Percentiles rank a stretch among this genome's conserved stretches.
phyloP scores from a whole-genome alignment of 495 filamentous ascomycete species.

The Neohortaea acidophila region DNA sequence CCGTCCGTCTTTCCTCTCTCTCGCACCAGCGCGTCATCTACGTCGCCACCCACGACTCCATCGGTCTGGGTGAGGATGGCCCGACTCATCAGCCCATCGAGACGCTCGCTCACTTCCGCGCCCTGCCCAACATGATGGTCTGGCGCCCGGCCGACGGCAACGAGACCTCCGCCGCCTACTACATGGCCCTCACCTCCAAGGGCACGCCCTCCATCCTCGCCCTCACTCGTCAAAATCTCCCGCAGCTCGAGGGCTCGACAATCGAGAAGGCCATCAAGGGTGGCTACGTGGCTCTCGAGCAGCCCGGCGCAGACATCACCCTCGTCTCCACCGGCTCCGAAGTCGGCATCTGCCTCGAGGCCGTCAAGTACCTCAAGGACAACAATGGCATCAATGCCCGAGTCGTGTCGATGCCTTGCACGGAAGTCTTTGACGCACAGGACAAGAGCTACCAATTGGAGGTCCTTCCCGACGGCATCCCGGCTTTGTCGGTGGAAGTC shows the following conservation, averaged over 20 bases:
- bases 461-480: conserved; percentile 87
- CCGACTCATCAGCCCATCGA: conserved; percentile 99
- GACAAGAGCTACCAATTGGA: conserved; percentile 81
- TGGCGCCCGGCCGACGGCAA: conserved; percentile 99
- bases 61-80: conserved; percentile 96
- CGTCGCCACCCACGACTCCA: conserved; percentile 97
- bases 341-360: conserved; percentile 83
- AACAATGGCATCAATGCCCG: conserved; percentile 77
- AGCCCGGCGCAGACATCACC: conserved; percentile 70
- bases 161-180: conserved; percentile 96
- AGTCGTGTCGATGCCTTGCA: conserved; percentile 91
- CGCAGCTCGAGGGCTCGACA: conserved; percentile 85
- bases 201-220: conserved; percentile 85
- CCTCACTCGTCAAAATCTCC: conserved; percentile 94
- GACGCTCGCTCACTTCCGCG: conserved; percentile 98
- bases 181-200: conserved; percentile 79
- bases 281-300: conserved; percentile 80
- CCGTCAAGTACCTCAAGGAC: conserved; percentile 77
- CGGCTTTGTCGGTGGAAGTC: conserved; percentile 83
- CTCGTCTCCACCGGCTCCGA: conserved; percentile 92
- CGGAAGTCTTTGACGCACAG: conserved; percentile 93
- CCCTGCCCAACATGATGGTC: conserved; percentile 98
- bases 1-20: conserved; percentile 83
- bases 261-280: conserved; percentile 82
- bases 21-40: conserved; percentile 87